Conservation (phyloP, 73 alveolate species). For the Paramecium sonneborni region DNA sequence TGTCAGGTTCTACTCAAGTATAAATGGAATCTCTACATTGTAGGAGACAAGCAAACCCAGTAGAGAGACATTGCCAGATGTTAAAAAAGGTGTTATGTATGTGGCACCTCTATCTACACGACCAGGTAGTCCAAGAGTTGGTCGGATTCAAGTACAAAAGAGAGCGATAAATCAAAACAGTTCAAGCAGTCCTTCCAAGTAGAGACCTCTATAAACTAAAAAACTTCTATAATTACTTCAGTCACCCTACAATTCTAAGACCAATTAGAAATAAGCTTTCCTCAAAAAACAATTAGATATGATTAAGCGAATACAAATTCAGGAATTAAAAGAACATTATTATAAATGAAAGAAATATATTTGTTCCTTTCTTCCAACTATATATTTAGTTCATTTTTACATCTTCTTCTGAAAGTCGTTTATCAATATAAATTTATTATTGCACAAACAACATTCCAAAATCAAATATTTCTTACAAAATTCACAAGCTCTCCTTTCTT, state of each 20-base stretch:
- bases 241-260: neutral
- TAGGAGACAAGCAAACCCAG: constrained; percentile 41
- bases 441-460: neutral
- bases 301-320: neutral
- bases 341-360: neutral
- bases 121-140: constrained; percentile 35
- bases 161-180: neutral
- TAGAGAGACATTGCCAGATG: constrained; percentile 27
- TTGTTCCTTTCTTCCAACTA: neutral
- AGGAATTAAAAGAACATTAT: constrained; percentile 14
- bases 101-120: constrained; percentile 7
- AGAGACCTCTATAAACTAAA: neutral
- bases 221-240: neutral
- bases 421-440: neutral
- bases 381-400: neutral
- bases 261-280: neutral
- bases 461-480: neutral
- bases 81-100: neutral
- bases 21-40: neutral
- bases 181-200: neutral
- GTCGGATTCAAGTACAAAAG: neutral
- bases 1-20: constrained; percentile 60
- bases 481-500: neutral
- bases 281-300: neutral
- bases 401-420: neutral